phyloP scores from a whole-genome alignment of 148 eudicot species.

The Chenopodium berlandieri region DNA sequence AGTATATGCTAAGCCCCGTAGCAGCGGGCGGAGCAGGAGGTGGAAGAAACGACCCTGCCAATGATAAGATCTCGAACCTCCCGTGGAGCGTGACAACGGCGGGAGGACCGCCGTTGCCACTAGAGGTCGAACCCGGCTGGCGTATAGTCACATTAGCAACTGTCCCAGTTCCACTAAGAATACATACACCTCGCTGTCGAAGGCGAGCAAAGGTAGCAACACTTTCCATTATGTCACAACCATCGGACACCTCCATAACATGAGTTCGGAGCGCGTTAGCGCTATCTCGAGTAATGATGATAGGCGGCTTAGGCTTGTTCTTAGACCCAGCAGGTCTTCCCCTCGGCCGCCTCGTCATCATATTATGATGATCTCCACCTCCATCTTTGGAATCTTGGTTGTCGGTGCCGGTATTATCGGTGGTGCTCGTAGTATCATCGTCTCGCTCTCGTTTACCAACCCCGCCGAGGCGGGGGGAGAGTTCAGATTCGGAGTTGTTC shows the following conservation, averaged over 20 bases:
- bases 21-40: slow-evolving; percentile 90
- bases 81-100: slow-evolving; percentile 73
- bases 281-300: slow-evolving; percentile 77
- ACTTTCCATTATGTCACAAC: slow-evolving; percentile 73
- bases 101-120: slow-evolving; percentile 16
- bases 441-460: slow-evolving; percentile 45
- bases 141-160: slow-evolving; percentile 80
- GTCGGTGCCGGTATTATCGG: slow-evolving; percentile 29
- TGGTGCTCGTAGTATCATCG: slow-evolving; percentile 33
- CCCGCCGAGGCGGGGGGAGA: slow-evolving; percentile 36
- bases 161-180: slow-evolving; percentile 70
- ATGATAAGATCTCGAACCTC: slow-evolving; percentile 72
- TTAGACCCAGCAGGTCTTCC: slow-evolving; percentile 86
- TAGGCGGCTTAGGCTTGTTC: slow-evolving; percentile 83
- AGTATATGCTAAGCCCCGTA: slow-evolving; percentile 66
- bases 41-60: slow-evolving; percentile 74
- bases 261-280: slow-evolving; percentile 89
- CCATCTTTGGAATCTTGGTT: slow-evolving; percentile 23
- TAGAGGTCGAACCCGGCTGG: slow-evolving; percentile 64
- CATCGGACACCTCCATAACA: slow-evolving; percentile 82
- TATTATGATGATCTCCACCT: slow-evolving; percentile 15
- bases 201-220: slow-evolving; percentile 62
- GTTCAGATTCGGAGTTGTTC: slow-evolving; percentile 53
- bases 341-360: slow-evolving; percentile 47
- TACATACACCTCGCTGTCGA: slow-evolving; percentile 82